Base-by-base conservation (phyloP, 2,329 filamentous ascomycete genomes). In the Diaporthe sp. region DNA sequence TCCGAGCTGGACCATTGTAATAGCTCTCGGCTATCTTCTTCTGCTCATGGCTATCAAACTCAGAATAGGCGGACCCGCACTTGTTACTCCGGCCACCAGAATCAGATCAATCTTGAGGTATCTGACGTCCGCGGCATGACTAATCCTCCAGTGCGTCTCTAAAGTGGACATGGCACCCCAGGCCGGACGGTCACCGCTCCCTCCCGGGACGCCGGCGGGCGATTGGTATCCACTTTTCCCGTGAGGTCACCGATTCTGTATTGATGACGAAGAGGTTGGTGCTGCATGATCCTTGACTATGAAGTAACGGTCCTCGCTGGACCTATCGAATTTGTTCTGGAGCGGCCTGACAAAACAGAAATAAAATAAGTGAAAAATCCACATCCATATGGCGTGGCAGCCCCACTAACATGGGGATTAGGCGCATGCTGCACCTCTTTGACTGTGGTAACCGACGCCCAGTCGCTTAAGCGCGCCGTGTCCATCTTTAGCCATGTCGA, bases 181-280 rank as follows among this genome's bases (percentile, higher is more conserved):
- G 73, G 28, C 70, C 58, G 51, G 58, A 55, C 31, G 34, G n/a
- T 70, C 20, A 60, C 53, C 57, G 70, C 39, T 67, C 17, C 20
- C 61, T 44, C 17, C 61, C 63, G 70, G 57, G 12, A 53, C n/a
- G 20, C 71, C 57, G 63, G 22, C 57, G 44, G 42, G 31, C 47
- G 72, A 25, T 3, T 22, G 31, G 49, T 74, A 53, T 47, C 72
- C 57, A 61, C 57, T 67, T 71, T 74, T 74, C 55, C 57, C 57
- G 75, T 57, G 37, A 12, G 4, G n/a, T 13, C 34, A 37, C 71
- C 44, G 71, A 47, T 37, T 31, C 10, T 28, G 13, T n/a, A 3
- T n/a, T 44, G 34, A 58, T 71, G 47, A 68, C 47, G 63, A 63
- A 44, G 39, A 68, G 12, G 4, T 31, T 47, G 44, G 15, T 6